Evolutionary conservation across 2,329 filamentous ascomycete species (phyloP).

Genomic region (Neoascochyta sp.): DNA sequence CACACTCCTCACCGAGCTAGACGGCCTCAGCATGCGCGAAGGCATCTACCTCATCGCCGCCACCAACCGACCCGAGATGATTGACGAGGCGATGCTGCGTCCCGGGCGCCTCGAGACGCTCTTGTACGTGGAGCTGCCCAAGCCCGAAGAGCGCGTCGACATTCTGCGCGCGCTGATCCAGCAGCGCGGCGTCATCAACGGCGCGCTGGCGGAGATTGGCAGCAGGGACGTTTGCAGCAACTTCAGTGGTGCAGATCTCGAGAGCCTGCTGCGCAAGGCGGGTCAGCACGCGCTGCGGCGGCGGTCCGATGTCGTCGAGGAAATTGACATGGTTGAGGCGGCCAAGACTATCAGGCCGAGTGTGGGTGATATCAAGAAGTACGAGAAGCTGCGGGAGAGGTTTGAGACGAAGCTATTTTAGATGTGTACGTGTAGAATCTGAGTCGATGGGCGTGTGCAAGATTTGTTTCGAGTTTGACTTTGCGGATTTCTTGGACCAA

Average conservation of each 20-base stretch:
- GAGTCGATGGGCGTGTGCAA: too few relatives aligned
- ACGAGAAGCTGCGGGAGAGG: constrained; percentile 52
- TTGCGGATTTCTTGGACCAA: too few relatives aligned
- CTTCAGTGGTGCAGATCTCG: constrained; percentile 70
- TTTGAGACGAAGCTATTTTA: constrained; percentile 37
- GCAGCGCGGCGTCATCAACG: constrained; percentile 48
- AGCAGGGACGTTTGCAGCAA: constrained; percentile 61
- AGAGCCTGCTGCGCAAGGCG: constrained; percentile 56
- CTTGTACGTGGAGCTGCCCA: constrained; percentile 86
- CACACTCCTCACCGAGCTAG: constrained; percentile 88
- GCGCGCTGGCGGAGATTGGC: constrained; percentile 62
- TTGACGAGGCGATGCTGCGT: constrained; percentile 90
- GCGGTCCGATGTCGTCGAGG: constrained; percentile 44
- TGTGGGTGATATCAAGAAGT: constrained; percentile 57
- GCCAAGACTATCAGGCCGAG: constrained; percentile 45
- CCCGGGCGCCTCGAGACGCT: constrained; percentile 83
- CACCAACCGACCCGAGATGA: constrained; percentile 93
- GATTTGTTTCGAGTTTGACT: too few relatives aligned
- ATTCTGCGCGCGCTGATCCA: constrained; percentile 68
- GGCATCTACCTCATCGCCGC: constrained; percentile 94
- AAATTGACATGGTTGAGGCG: constrained; percentile 47
- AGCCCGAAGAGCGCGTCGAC: constrained; percentile 72
- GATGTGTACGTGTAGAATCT: too few relatives aligned
- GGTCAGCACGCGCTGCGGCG: constrained; percentile 55
- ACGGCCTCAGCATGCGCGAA: constrained; percentile 73